A percentile compares a stretch with the other conserved stretches of the same genome.
phyloP scores from a whole-genome alignment of 1,284 basidiomycete genomes.

The Cutaneotrichosporon sp. region DNA sequence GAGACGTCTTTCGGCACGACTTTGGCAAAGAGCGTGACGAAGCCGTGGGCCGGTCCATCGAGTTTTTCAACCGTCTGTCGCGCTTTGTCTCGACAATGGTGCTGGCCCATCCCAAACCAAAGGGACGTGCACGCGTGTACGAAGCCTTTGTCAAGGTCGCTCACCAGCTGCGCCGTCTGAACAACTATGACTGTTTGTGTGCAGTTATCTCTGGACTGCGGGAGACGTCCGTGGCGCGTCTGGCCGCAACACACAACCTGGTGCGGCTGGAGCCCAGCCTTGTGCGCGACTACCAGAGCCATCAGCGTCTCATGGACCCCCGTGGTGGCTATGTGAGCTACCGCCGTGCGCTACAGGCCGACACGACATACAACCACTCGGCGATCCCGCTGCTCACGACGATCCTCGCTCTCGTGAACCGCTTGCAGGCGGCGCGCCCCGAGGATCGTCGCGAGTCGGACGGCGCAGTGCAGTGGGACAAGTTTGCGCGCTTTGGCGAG shows the following conservation, averaged over 20 bases:
- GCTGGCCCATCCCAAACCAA: constrained; percentile 41
- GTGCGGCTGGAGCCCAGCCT: constrained; percentile 24
- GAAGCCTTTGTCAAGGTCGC: constrained; percentile 43
- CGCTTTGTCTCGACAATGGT: constrained; percentile 46
- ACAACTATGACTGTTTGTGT: constrained; percentile 47
- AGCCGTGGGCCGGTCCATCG: constrained; percentile 37
- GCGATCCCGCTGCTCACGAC: constrained; percentile 45
- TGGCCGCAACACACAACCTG: constrained; percentile 34
- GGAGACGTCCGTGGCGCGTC: constrained; percentile 43
- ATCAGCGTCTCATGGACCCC: constrained; percentile 43
- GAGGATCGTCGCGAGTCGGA: constrained; percentile 31
- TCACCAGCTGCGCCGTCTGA: constrained; percentile 44
- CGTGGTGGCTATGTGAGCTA: constrained; percentile 40
- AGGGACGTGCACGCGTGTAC: constrained; percentile 43
- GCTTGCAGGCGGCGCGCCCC: constrained; percentile 31
- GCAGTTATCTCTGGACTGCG: constrained; percentile 44
- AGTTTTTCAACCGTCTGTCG: constrained; percentile 47
- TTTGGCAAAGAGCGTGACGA: constrained; percentile 43
- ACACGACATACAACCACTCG: constrained; percentile 33
- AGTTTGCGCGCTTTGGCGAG: constrained; percentile 38
- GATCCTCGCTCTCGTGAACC: constrained; percentile 29
- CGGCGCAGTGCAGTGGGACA: constrained; percentile 38
- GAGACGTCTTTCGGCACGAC: constrained; percentile 45
- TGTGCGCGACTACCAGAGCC: constrained; percentile 35
- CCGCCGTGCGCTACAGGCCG: constrained; percentile 35